Percentiles rank a stretch among this genome's conserved stretches.
Conservation (phyloP, 129 eudicot species). For the Escallonia herrerae region DNA sequence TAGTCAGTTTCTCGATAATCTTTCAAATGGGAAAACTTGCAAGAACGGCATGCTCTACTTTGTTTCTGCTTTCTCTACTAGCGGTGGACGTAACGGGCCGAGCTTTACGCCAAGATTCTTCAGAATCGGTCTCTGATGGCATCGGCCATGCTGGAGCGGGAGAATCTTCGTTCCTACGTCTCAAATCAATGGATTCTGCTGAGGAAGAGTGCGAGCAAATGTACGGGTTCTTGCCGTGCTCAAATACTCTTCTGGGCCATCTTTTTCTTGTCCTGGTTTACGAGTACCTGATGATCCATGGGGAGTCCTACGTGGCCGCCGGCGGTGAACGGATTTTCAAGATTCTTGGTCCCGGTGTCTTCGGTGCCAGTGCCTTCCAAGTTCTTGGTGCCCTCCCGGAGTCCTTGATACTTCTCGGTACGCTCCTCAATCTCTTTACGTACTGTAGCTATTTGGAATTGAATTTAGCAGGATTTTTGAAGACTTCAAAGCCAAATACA, state of each 20-base stretch:
- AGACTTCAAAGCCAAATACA: no score
- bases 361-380: conserved; percentile 79
- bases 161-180: conserved; percentile 16
- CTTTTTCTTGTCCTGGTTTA: conserved; percentile 61
- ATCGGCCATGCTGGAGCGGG: conserved; percentile 17
- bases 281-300: conserved; percentile 56
- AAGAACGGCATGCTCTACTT: not conserved
- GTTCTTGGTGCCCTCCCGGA: conserved; percentile 69
- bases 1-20: not conserved
- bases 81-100: conserved; percentile 27
- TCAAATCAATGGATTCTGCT: conserved; percentile 25
- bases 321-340: conserved; percentile 73
- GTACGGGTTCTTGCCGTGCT: conserved; percentile 85
- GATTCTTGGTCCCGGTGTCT: conserved; percentile 84
- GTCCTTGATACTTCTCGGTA: conserved; percentile 67
- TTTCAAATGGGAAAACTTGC: conserved; percentile 3
- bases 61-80: conserved; percentile 14
- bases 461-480: no score
- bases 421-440: not conserved
- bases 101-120: conserved; percentile 8
- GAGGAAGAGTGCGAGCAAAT: conserved; percentile 53
- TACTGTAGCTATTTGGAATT: no score
- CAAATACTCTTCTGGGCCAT: conserved; percentile 49
- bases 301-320: conserved; percentile 50
- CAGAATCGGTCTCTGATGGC: conserved; percentile 41